These are phyloP conservation scores for Madurella fahalii DNA, from an alignment of 2,329 filamentous ascomycete genomes.

Conservation along the genomic window DNA sequence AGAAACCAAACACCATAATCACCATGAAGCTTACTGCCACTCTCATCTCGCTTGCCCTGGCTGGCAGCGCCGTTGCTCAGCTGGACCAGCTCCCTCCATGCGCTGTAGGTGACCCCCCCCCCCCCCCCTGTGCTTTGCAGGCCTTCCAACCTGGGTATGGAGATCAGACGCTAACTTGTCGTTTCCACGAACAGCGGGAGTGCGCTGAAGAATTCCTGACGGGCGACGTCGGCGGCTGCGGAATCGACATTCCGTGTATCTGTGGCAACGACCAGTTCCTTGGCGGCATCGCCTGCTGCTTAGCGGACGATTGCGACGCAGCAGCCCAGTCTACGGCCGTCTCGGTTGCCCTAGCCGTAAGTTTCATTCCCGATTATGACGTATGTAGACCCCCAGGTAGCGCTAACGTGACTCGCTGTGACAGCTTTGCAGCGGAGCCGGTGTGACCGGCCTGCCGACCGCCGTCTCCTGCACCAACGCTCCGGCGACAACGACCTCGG, in stretches of 20 bases:
- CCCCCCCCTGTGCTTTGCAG: neutral
- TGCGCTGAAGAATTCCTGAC: constrained; percentile 31
- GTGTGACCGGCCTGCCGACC: constrained; percentile 33
- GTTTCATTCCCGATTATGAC: neutral
- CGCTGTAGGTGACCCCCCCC: constrained; percentile 45
- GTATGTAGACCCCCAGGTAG: neutral
- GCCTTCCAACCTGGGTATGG: neutral
- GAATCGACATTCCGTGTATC: constrained; percentile 37
- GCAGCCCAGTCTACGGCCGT: constrained; percentile 31
- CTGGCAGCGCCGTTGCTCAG: constrained; percentile 51
- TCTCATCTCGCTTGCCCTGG: constrained; percentile 47
- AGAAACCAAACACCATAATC: constrained; percentile 9
- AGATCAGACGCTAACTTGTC: constrained; percentile 9
- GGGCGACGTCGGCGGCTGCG: constrained; percentile 34
- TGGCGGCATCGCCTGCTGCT: constrained; percentile 38
- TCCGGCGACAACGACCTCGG: constrained; percentile 3
- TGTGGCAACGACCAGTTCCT: constrained; percentile 40
- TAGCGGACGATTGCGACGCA: constrained; percentile 29
- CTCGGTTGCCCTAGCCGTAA: constrained; percentile 30
- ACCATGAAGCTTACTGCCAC: constrained; percentile 42
- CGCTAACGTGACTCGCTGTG: neutral
- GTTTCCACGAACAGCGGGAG: constrained; percentile 23
- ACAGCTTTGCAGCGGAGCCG: constrained; percentile 30
- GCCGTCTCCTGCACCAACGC: constrained; percentile 27
- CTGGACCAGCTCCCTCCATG: constrained; percentile 45